Percentiles rank a stretch among this genome's conserved stretches.
phyloP scores from a whole-genome alignment of 2,329 filamentous ascomycete species.

The Dothistroma septosporum region DNA sequence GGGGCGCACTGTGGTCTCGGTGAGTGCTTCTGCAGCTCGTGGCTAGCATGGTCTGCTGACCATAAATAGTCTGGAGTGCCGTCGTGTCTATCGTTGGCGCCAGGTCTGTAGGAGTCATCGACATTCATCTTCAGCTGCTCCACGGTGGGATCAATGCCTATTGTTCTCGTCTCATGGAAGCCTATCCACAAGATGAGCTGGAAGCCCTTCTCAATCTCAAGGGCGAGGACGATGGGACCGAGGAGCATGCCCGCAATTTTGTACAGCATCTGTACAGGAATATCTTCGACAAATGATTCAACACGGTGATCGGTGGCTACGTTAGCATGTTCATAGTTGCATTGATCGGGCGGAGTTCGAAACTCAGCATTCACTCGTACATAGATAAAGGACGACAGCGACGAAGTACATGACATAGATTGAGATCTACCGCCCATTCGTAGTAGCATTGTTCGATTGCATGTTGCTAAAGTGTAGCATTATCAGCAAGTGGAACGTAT shows the following conservation, averaged over 20 bases:
- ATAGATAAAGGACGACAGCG: background rate
- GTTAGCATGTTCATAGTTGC: background rate
- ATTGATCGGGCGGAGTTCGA: background rate
- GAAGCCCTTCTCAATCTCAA: conserved; percentile 52
- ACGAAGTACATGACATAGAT: background rate
- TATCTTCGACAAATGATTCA: conserved; percentile 39
- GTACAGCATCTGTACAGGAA: conserved; percentile 30
- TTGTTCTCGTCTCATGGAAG: conserved; percentile 69
- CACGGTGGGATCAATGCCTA: conserved; percentile 66
- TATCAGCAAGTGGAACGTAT: background rate
- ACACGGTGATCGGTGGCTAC: conserved; percentile 42
- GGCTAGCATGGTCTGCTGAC: background rate
- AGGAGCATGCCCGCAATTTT: conserved; percentile 26
- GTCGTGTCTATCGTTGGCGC: conserved; percentile 69
- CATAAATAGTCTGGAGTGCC: conserved; percentile 51
- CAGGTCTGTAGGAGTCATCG: conserved; percentile 59
- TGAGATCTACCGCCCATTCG: background rate
- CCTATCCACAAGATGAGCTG: conserved; percentile 60
- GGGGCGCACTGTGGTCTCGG: conserved; percentile 58
- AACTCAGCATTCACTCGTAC: background rate
- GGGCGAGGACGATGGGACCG: conserved; percentile 61
- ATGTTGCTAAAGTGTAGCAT: background rate
- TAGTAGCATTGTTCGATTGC: background rate
- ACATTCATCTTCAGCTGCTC: conserved; percentile 71
- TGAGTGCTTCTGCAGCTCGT: background rate